Evolutionary conservation across 1,139 yeast genomes (phyloP).

Genomic region (Protomyces inundatus): DNA sequence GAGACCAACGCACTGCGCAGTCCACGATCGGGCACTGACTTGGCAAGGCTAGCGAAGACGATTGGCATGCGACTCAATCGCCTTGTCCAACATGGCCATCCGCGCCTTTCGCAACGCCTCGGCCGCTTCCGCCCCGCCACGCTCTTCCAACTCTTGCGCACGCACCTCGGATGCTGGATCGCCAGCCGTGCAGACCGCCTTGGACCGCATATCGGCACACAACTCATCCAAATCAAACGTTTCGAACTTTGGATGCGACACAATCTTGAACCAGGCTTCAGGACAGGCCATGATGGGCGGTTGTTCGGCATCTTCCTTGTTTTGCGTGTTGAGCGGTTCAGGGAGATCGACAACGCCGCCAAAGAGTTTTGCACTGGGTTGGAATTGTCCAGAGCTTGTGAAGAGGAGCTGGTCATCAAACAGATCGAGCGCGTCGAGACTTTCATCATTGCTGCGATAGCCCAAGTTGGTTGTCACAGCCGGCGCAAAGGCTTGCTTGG

Average conservation of each 20-base stretch:
- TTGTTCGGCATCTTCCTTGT: not conserved
- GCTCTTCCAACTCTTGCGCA: no score
- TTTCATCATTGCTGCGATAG: not conserved
- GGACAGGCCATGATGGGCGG: constrained; percentile 50
- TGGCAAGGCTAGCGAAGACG: not conserved
- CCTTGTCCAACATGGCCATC: not conserved
- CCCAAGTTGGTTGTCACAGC: not conserved
- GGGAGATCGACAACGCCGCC: not conserved
- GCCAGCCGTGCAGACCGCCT: not conserved
- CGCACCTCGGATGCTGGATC: no score
- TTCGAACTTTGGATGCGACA: constrained; percentile 87
- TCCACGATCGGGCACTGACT: no score
- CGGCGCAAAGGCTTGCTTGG: not conserved
- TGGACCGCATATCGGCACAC: constrained; percentile 53
- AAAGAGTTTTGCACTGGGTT: not conserved
- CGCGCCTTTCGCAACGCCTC: not conserved
- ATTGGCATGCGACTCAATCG: not conserved
- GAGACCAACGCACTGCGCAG: no score
- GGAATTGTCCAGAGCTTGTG: not conserved
- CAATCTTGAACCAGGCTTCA: constrained; percentile 93
- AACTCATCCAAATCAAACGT: constrained; percentile 91
- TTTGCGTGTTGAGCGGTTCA: not conserved
- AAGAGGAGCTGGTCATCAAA: not conserved
- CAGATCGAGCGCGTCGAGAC: not conserved
- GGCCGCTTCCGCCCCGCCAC: no score